A percentile compares a stretch with the other conserved stretches of the same genome.
These are phyloP conservation scores for Penicillium brevicompactum DNA, from an alignment of 2,329 filamentous ascomycete species.

Conservation along the genomic window DNA sequence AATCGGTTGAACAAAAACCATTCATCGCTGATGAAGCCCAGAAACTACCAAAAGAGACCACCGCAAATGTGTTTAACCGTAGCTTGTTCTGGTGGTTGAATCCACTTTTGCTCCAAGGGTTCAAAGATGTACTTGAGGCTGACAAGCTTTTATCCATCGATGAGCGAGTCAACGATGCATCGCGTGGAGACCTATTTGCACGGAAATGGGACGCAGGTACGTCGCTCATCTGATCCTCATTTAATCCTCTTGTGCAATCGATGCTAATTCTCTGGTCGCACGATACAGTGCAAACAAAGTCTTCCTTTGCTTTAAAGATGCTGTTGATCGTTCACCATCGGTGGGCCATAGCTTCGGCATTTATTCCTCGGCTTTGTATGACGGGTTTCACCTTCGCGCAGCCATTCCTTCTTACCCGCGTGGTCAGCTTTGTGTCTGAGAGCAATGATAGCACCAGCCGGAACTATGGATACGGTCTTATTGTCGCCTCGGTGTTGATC, in stretches of 20 bases:
- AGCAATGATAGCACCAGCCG: neutral
- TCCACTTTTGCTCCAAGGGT: neutral
- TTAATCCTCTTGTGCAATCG: neutral
- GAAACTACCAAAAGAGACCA: neutral
- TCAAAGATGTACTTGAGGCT: neutral
- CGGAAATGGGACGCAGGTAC: neutral
- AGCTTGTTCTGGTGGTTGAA: neutral
- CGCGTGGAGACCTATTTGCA: neutral
- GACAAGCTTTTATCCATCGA: neutral
- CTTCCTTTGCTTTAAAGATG: neutral
- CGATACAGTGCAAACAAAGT: neutral
- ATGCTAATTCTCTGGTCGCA: neutral
- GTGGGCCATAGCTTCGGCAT: no score
- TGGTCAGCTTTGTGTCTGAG: neutral
- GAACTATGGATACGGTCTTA: constrained; percentile 39
- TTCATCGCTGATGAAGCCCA: neutral
- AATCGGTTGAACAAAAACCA: neutral
- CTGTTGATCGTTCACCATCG: no score
- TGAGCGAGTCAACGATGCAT: neutral
- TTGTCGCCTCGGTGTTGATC: constrained; percentile 45
- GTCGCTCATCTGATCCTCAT: no score
- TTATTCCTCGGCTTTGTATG: neutral
- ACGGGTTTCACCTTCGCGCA: neutral
- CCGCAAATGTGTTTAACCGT: neutral
- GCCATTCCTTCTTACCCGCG: neutral